phyloP scores from a whole-genome alignment of 2,329 filamentous ascomycete species.

The Colletotrichum musicola region DNA sequence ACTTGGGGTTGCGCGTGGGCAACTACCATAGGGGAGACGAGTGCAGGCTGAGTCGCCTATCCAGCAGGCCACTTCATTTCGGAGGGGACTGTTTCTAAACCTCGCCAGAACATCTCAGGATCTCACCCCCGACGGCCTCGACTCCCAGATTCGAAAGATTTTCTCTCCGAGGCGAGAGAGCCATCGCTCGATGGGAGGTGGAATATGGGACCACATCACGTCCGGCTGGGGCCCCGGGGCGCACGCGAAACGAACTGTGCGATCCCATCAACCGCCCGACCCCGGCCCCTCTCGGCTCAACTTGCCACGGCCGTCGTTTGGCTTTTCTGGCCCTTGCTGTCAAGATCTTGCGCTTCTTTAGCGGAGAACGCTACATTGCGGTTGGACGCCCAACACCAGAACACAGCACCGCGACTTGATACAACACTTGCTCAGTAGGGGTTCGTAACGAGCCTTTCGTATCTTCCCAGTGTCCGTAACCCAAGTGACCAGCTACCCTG shows the following conservation, averaged over 20 bases:
- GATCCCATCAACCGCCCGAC: constrained; percentile 1
- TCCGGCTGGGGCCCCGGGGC: not conserved
- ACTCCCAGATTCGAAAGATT: not conserved
- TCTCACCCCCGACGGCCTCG: not conserved
- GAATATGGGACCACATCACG: constrained; percentile 22
- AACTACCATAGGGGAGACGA: not conserved
- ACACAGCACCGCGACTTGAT: not conserved
- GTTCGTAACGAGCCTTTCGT: no score
- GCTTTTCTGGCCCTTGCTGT: constrained; percentile 12
- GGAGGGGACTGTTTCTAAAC: not conserved
- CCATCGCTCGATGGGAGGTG: constrained; percentile 12
- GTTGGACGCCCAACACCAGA: no score
- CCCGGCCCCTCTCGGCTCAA: constrained; percentile 10
- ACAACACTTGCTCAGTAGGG: not conserved
- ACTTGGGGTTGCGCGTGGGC: not conserved
- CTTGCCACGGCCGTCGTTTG: constrained; percentile 2
- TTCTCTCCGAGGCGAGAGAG: not conserved
- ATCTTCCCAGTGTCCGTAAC: no score
- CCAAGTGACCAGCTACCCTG: not conserved
- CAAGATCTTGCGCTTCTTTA: constrained; percentile 36
- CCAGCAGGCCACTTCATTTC: constrained; percentile 17
- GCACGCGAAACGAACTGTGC: constrained; percentile 19
- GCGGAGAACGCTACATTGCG: constrained; percentile 15
- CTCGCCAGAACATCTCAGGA: not conserved
- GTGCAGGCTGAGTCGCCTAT: constrained; percentile 6